Percentiles rank a stretch among this genome's conserved stretches.
Evolutionary conservation across 805 yeast genomes (phyloP).

Genomic region (Myxozyma lipomycoides): DNA sequence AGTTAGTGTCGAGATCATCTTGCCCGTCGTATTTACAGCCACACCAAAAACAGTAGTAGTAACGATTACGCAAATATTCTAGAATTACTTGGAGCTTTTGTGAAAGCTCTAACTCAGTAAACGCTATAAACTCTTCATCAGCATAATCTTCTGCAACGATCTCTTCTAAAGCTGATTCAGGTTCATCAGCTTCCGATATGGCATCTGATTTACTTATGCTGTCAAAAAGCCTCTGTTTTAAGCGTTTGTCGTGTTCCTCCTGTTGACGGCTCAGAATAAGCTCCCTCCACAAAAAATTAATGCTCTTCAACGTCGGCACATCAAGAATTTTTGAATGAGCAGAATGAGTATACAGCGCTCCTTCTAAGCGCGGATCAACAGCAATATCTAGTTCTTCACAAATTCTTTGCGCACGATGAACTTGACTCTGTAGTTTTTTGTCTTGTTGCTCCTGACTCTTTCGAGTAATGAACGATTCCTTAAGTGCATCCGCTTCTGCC

Average conservation of each 20-base stretch:
- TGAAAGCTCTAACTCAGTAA: constrained; percentile 32
- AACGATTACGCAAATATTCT: constrained; percentile 41
- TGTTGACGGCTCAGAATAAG: constrained; percentile 8
- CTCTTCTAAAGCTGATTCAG: constrained; percentile 6
- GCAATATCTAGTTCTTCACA: constrained; percentile 20
- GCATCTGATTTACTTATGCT: constrained; percentile 4
- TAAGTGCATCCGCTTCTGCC: constrained; percentile 7
- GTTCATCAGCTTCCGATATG: constrained; percentile 1
- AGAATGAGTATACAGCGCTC: constrained; percentile 5
- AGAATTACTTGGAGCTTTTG: constrained; percentile 39
- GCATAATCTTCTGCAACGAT: constrained; percentile 4
- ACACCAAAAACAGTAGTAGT: constrained; percentile 51
- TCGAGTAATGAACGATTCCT: constrained; percentile 5
- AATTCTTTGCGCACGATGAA: constrained; percentile 25
- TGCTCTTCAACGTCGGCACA: constrained; percentile 4
- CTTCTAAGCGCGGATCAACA: constrained; percentile 13
- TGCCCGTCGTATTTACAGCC: constrained; percentile 42
- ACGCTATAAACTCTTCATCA: constrained; percentile 35
- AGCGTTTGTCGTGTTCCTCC: constrained; percentile 3
- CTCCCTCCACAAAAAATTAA: constrained; percentile 23
- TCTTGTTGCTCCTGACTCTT: constrained; percentile 9
- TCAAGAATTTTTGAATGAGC: not conserved
- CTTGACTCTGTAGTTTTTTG: constrained; percentile 20
- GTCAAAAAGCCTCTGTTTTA: constrained; percentile 11
- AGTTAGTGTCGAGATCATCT: constrained; percentile 41